phyloP scores from a whole-genome alignment of 257 asterid genomes.

The Capsicum chinense region DNA sequence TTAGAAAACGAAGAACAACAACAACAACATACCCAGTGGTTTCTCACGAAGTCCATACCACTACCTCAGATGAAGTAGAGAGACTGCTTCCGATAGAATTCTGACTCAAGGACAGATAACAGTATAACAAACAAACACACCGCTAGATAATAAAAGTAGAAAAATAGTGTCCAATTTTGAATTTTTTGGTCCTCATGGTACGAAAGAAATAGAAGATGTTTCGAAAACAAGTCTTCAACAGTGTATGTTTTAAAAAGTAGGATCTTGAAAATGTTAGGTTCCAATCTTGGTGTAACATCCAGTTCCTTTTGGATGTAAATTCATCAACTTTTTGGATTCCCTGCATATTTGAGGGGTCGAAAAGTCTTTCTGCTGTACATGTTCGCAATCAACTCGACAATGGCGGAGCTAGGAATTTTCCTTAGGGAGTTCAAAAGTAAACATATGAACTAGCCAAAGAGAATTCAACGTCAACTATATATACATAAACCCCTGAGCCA shows the following conservation, averaged over 20 bases:
- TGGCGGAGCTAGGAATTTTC: no score
- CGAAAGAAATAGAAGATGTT: background rate
- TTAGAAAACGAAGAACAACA: background rate
- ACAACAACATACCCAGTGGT: no score
- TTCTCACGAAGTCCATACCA: no score
- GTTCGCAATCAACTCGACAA: background rate
- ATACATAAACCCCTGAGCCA: no score
- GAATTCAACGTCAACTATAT: no score
- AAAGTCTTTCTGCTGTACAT: background rate
- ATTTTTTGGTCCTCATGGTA: background rate
- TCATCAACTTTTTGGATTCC: background rate
- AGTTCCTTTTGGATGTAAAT: background rate
- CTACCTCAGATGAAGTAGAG: no score
- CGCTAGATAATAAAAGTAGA: background rate
- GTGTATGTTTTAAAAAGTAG: background rate
- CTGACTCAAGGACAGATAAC: no score
- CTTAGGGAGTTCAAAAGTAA: no score
- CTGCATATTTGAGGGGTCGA: background rate
- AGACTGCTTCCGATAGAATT: no score
- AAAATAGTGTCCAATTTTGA: background rate
- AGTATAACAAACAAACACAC: no score
- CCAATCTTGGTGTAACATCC: conserved; percentile 3
- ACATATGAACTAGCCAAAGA: no score
- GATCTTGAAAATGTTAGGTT: background rate
- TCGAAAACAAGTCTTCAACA: background rate